A percentile compares a stretch with the other conserved stretches of the same genome.
Conservation (phyloP, 2,329 filamentous ascomycete genomes). For the Alternaria atra region DNA sequence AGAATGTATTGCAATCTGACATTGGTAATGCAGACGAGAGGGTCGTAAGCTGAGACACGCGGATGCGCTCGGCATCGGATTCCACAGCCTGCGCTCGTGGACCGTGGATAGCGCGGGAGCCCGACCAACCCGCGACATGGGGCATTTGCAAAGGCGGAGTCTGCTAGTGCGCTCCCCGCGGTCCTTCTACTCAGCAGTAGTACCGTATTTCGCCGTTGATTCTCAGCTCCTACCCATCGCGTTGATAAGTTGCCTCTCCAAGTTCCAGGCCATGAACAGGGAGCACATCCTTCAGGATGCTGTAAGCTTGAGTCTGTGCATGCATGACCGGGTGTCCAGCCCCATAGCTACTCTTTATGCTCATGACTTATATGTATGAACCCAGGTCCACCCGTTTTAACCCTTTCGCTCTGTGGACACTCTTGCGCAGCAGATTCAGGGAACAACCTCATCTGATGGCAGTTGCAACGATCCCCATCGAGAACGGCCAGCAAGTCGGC, state of each 20-base stretch:
- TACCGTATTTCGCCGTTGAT: neutral
- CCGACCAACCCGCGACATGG: too few relatives aligned
- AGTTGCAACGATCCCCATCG: constrained; percentile 13
- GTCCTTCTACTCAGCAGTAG: neutral
- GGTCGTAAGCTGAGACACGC: too few relatives aligned
- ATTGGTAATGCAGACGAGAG: too few relatives aligned
- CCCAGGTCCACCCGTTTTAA: neutral
- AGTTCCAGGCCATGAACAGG: neutral
- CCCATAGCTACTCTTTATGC: neutral
- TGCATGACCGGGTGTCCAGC: neutral
- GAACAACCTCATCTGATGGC: neutral
- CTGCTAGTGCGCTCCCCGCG: too few relatives aligned
- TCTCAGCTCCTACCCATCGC: neutral
- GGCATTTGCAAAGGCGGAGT: neutral
- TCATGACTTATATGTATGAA: neutral
- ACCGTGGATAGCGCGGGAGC: too few relatives aligned
- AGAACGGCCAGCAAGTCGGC: constrained; percentile 19
- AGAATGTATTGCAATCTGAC: too few relatives aligned
- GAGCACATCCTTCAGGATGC: neutral
- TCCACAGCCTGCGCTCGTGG: too few relatives aligned
- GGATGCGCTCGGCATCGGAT: too few relatives aligned
- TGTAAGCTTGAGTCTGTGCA: neutral
- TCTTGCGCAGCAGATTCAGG: neutral
- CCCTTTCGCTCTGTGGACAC: neutral
- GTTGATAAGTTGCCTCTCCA: neutral